A percentile compares a stretch with the other conserved stretches of the same genome.
phyloP scores from a whole-genome alignment of 345 rosid species.

The Murraya paniculata region DNA sequence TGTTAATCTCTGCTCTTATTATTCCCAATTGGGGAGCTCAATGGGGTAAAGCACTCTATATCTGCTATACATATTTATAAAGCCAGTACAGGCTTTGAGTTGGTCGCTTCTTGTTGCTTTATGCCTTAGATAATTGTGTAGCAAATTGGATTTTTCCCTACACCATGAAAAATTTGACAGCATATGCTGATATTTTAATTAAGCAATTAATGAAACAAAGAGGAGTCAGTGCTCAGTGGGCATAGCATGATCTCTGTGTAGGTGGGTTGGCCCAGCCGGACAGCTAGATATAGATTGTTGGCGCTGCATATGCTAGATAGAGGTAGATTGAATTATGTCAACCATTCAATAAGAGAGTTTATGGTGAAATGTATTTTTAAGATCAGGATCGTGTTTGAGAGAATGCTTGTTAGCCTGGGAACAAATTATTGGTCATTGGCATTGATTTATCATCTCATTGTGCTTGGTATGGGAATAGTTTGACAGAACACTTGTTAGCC shows the following conservation, averaged over 20 bases:
- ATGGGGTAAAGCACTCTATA: not conserved
- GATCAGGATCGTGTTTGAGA: not conserved
- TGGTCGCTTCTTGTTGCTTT: not conserved
- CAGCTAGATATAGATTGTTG: not conserved
- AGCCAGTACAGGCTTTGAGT: not conserved
- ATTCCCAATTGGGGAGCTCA: not conserved
- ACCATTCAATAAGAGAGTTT: not conserved
- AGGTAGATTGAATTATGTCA: not conserved
- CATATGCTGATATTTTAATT: not conserved
- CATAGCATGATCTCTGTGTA: not conserved
- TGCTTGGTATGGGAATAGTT: not conserved
- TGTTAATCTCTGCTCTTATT: not conserved
- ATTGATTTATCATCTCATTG: not conserved
- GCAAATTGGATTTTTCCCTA: not conserved
- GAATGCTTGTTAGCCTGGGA: not conserved
- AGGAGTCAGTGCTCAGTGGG: not conserved
- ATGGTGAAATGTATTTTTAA: not conserved
- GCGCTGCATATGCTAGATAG: not conserved
- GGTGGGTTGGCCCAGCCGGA: not conserved
- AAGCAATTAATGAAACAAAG: not conserved
- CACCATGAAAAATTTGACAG: not conserved
- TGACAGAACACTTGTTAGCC: not conserved
- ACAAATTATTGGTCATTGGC: not conserved
- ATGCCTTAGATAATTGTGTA: not conserved
- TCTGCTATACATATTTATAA: not conserved